These are phyloP conservation scores for Russula vinacea DNA, from an alignment of 768 basidiomycete genomes.

Conservation along the genomic window DNA sequence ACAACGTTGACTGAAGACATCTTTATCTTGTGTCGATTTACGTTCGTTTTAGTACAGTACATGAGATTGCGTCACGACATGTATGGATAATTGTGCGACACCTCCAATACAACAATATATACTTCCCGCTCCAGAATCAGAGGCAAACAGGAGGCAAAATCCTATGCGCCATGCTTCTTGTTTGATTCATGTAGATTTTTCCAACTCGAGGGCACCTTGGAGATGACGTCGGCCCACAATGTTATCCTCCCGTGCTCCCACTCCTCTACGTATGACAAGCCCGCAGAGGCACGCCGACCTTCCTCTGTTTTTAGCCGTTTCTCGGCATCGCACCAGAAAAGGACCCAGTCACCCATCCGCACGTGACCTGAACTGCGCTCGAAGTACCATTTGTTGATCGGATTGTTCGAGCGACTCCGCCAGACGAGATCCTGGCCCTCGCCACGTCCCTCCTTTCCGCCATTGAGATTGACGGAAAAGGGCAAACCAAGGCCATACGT, in stretches of 20 bases:
- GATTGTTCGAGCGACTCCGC: conserved; percentile 90
- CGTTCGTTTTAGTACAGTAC: conserved; percentile 12
- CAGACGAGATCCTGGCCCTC: conserved; percentile 94
- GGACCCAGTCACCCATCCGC: conserved; percentile 79
- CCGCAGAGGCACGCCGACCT: conserved; percentile 57
- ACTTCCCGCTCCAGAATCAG: neutral
- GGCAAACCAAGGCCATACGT: conserved; percentile 94
- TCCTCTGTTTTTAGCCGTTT: conserved; percentile 71
- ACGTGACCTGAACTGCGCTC: conserved; percentile 92
- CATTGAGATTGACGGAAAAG: conserved; percentile 92
- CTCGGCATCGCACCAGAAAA: conserved; percentile 99
- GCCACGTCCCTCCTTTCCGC: conserved; percentile 85
- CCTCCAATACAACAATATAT: conserved; percentile 17
- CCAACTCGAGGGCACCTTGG: conserved; percentile 79
- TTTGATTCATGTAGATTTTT: conserved; percentile 35
- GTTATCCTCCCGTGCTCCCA: conserved; percentile 73
- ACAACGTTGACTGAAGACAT: neutral
- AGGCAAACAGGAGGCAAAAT: neutral
- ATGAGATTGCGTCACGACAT: neutral
- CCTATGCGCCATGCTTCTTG: neutral
- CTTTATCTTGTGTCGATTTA: neutral
- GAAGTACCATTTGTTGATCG: conserved; percentile 99
- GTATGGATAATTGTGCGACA: conserved; percentile 12
- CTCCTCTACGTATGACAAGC: conserved; percentile 67
- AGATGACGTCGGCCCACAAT: conserved; percentile 65